Evolutionary conservation across 768 basidiomycete genomes (phyloP).

Genomic region (Auricularia sp.): DNA sequence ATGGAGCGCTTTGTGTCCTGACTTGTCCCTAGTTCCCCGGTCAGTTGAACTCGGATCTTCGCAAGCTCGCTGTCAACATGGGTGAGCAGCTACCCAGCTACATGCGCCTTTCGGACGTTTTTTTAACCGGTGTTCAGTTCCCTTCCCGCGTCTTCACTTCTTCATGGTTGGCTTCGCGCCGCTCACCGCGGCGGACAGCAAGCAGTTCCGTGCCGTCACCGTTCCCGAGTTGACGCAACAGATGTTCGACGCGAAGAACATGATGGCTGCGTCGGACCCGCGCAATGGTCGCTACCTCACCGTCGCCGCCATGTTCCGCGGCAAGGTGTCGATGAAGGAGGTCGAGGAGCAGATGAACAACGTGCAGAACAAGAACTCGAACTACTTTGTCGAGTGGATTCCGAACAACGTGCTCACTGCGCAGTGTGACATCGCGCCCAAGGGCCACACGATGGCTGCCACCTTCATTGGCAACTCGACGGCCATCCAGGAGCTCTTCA

Average conservation of each 20-base stretch:
- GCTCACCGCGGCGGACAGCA: slow-evolving; percentile 86
- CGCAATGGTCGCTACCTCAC: slow-evolving; percentile 96
- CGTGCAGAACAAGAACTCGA: slow-evolving; percentile 94
- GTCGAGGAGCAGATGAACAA: slow-evolving; percentile 99
- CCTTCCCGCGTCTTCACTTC: slow-evolving; percentile 99
- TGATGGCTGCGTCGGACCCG: slow-evolving; percentile 98
- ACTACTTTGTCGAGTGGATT: slow-evolving; percentile 99
- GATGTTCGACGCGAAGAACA: slow-evolving; percentile 99
- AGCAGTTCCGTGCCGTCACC: slow-evolving; percentile 92
- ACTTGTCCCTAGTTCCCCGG: slow-evolving; percentile 68
- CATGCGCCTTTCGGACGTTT: neutral
- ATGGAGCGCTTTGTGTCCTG: no score
- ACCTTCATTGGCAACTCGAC: slow-evolving; percentile 98
- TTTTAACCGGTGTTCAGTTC: slow-evolving; percentile 40
- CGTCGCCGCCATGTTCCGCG: slow-evolving; percentile 96
- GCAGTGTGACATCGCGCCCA: slow-evolving; percentile 95
- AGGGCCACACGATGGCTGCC: slow-evolving; percentile 92
- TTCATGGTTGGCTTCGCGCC: slow-evolving; percentile 98
- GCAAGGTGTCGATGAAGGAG: slow-evolving; percentile 99
- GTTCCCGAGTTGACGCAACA: slow-evolving; percentile 97
- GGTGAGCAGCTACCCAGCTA: slow-evolving; percentile 38
- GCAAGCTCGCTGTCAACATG: slow-evolving; percentile 99
- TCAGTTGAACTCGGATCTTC: slow-evolving; percentile 96
- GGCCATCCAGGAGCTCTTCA: slow-evolving; percentile 96
- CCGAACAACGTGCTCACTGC: slow-evolving; percentile 98